phyloP scores from a whole-genome alignment of 2,329 filamentous ascomycete species.

The Colletotrichum sublineola region DNA sequence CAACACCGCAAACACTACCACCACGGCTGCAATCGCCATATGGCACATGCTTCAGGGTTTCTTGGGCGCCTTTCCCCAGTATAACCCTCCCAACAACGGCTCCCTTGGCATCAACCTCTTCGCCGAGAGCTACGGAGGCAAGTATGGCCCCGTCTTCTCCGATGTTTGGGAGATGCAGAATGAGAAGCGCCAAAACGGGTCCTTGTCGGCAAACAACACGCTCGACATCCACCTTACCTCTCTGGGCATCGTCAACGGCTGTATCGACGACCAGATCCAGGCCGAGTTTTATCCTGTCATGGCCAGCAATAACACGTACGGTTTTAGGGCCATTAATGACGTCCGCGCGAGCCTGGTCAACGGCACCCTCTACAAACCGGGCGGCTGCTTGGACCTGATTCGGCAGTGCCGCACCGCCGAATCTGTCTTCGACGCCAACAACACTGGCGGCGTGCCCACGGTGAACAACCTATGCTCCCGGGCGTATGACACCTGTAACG shows the following conservation, averaged over 20 bases:
- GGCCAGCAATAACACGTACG: slow-evolving; percentile 73
- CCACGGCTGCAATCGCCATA: slow-evolving; percentile 68
- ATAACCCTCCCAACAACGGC: slow-evolving; percentile 63
- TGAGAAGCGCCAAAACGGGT: slow-evolving; percentile 62
- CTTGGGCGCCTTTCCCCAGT: slow-evolving; percentile 69
- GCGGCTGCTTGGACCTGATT: slow-evolving; percentile 41
- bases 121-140: slow-evolving; percentile 78
- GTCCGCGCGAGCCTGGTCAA: slow-evolving; percentile 41
- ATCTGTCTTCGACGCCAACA: slow-evolving; percentile 37
- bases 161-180: slow-evolving; percentile 73
- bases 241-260: slow-evolving; percentile 79
- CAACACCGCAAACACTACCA: slow-evolving; percentile 68
- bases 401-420: slow-evolving; percentile 41
- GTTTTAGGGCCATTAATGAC: slow-evolving; percentile 64
- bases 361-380: slow-evolving; percentile 33
- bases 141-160: slow-evolving; percentile 77
- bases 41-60: slow-evolving; percentile 77
- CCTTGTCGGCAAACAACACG: slow-evolving; percentile 62
- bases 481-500: slow-evolving; percentile 56
- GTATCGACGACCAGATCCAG: slow-evolving; percentile 75
- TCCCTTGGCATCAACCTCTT: slow-evolving; percentile 74
- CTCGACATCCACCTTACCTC: slow-evolving; percentile 72
- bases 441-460: slow-evolving; percentile 26
- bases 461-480: slow-evolving; percentile 37
- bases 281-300: slow-evolving; percentile 68